These are phyloP conservation scores for Alternaria triticina DNA, from an alignment of 2,329 filamentous ascomycete genomes.

Conservation along the genomic window DNA sequence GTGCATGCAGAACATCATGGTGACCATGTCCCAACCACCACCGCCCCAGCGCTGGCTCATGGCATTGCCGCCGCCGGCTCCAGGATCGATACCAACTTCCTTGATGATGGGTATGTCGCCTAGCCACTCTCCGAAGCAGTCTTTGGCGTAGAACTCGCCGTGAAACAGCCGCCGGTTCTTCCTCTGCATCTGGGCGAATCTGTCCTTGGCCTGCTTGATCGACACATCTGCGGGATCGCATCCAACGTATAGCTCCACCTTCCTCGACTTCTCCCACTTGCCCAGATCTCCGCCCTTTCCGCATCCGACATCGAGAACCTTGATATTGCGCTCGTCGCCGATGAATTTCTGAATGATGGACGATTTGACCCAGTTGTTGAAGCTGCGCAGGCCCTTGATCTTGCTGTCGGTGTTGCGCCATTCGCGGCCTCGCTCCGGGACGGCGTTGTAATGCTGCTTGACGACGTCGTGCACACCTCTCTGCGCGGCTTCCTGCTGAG, in stretches of 20 bases:
- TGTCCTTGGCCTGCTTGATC: constrained; percentile 86
- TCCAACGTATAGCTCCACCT: constrained; percentile 91
- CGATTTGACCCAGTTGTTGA: constrained; percentile 99
- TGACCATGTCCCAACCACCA: constrained; percentile 89
- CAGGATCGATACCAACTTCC: constrained; percentile 85
- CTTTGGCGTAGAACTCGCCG: constrained; percentile 86
- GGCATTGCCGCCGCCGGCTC: constrained; percentile 65
- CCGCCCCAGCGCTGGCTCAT: constrained; percentile 70
- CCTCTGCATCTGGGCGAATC: constrained; percentile 77
- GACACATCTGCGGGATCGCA: constrained; percentile 92
- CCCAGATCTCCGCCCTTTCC: constrained; percentile 94
- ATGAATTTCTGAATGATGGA: constrained; percentile 93
- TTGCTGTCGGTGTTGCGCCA: constrained; percentile 94
- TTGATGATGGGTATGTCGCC: constrained; percentile 81
- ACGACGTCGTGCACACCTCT: constrained; percentile 83
- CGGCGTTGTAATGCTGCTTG: constrained; percentile 92
- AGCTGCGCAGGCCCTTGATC: constrained; percentile 91
- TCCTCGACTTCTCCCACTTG: constrained; percentile 93
- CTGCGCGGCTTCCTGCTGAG: constrained; percentile 44
- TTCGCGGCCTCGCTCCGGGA: constrained; percentile 89
- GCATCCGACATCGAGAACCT: constrained; percentile 93
- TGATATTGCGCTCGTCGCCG: constrained; percentile 61
- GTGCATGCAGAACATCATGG: constrained; percentile 99
- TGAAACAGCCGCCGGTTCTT: constrained; percentile 71
- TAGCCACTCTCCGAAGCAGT: constrained; percentile 87